A percentile compares a stretch with the other conserved stretches of the same genome.
These are phyloP conservation scores for Sarocladium kiliense DNA, from an alignment of 2,329 filamentous ascomycete species.

Conservation along the genomic window DNA sequence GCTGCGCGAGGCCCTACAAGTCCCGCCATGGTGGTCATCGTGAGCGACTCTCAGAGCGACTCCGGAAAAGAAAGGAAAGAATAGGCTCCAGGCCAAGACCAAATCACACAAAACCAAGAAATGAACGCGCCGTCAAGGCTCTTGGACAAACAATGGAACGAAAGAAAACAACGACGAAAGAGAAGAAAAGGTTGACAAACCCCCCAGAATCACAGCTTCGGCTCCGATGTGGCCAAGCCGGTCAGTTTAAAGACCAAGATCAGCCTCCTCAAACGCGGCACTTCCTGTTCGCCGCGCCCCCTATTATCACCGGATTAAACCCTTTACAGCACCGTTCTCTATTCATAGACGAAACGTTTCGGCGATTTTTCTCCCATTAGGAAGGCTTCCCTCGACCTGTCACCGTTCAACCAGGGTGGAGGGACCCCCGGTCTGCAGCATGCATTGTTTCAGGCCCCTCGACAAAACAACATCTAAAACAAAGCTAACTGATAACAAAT, in stretches of 20 bases:
- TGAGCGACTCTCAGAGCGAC: not conserved
- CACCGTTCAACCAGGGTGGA: not conserved
- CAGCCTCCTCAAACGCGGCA: not conserved
- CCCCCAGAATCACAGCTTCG: not conserved
- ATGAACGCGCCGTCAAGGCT: constrained; percentile 3
- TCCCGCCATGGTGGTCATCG: not conserved
- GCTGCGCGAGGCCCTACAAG: not conserved
- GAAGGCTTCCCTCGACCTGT: not conserved
- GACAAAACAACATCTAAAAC: not conserved
- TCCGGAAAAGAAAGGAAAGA: not conserved
- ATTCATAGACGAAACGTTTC: constrained; percentile 7
- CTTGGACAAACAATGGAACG: not conserved
- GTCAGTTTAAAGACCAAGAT: not conserved
- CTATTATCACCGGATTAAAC: not conserved
- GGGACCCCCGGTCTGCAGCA: not conserved
- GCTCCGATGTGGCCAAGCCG: not conserved
- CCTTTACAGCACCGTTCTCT: not conserved
- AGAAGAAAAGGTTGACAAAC: not conserved
- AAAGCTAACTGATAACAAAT: not conserved
- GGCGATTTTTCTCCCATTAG: not conserved
- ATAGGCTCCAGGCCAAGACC: constrained; percentile 1
- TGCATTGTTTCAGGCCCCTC: constrained; percentile 1
- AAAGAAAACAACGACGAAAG: not conserved
- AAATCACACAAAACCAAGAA: not conserved
- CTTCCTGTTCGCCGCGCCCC: not conserved